Percentiles rank a stretch among this genome's conserved stretches.
Conservation (phyloP, 176 grass and related monocot genomes). For the Aegilops longissima region DNA sequence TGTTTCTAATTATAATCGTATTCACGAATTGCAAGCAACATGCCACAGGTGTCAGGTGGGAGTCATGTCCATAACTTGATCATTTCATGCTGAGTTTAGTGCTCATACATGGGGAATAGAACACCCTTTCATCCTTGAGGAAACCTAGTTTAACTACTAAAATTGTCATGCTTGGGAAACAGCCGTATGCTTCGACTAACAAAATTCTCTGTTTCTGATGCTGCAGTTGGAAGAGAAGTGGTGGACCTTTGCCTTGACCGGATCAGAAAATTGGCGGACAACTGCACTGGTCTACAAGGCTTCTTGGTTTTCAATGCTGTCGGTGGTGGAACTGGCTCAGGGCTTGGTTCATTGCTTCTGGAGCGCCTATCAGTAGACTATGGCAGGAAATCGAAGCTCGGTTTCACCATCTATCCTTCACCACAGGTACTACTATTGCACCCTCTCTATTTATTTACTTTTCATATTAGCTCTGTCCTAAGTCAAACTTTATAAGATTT, state of each 20-base stretch:
- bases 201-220: conserved; percentile 12
- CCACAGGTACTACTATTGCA: conserved; percentile 46
- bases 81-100: background rate
- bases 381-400: conserved; percentile 84
- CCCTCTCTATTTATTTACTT: no score
- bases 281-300: conserved; percentile 78
- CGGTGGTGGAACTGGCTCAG: conserved; percentile 73
- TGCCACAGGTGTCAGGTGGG: background rate
- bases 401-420: conserved; percentile 88
- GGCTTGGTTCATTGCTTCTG: conserved; percentile 75
- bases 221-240: conserved; percentile 70
- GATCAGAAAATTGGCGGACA: conserved; percentile 83
- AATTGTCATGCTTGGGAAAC: background rate
- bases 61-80: conserved; percentile 7
- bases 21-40: conserved; percentile 3
- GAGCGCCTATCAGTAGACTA: conserved; percentile 80
- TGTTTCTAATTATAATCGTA: background rate
- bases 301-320: conserved; percentile 86
- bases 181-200: background rate
- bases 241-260: conserved; percentile 72
- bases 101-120: background rate
- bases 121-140: background rate
- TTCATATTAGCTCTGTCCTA: no score
- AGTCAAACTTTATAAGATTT: no score
- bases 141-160: background rate